Percentiles rank a stretch among this genome's conserved stretches.
These are phyloP conservation scores for Lactarius evosmus DNA, from an alignment of 768 basidiomycete genomes.

Conservation along the genomic window DNA sequence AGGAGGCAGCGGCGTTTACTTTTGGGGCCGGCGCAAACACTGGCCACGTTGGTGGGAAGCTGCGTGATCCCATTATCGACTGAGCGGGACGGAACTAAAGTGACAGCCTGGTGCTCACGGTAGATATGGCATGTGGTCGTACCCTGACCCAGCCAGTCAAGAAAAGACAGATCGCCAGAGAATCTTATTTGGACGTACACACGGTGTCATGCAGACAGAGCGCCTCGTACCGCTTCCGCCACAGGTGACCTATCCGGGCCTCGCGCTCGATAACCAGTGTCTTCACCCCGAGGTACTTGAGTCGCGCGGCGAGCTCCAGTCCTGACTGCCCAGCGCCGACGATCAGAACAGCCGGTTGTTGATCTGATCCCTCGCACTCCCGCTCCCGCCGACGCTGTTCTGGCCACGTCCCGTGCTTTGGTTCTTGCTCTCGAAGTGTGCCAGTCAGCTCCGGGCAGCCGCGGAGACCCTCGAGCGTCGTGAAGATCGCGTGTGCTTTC, in stretches of 20 bases:
- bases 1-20: conserved; percentile 8
- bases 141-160: conserved; percentile 37
- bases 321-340: conserved; percentile 54
- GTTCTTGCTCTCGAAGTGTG: conserved; percentile 34
- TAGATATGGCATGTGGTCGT: conserved; percentile 52
- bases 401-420: conserved; percentile 44
- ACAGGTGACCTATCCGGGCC: conserved; percentile 56
- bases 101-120: conserved; percentile 24
- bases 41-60: conserved; percentile 38
- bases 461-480: conserved; percentile 50
- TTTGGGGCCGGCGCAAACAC: conserved; percentile 35
- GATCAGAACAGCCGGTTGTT: conserved; percentile 51
- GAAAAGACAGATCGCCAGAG: conserved; percentile 21
- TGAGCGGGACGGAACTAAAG: not conserved
- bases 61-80: not conserved
- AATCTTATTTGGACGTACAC: conserved; percentile 42
- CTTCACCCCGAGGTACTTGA: conserved; percentile 49
- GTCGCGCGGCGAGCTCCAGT: conserved; percentile 54
- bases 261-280: conserved; percentile 63
- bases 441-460: conserved; percentile 44
- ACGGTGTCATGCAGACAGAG: conserved; percentile 66
- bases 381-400: conserved; percentile 38
- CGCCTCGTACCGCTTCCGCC: conserved; percentile 64
- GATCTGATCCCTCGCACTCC: conserved; percentile 39
- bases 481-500: conserved; percentile 49